Evolutionary conservation across 768 basidiomycete species (phyloP), one percentile per base, ranked within the genome.

Genomic region (Amanita rubescens): DNA sequence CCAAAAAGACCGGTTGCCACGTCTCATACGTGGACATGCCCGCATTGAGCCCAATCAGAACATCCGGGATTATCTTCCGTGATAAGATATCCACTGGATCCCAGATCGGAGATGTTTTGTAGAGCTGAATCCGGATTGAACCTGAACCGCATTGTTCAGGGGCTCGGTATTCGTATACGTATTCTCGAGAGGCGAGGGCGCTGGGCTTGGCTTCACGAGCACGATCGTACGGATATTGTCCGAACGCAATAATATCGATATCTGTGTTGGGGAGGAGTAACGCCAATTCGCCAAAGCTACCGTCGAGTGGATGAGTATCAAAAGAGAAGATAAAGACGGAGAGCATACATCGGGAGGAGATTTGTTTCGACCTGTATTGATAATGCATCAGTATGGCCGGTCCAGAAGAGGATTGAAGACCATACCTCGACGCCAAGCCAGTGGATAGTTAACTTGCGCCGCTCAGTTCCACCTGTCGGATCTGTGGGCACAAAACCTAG

Each of bases 221-320:
- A 7, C 74, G 58, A 3, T 61, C 49, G n/a, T 65, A 51, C 20
- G 68, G 66, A 24, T 62, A 64, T 20, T 56, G 51, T 52, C 76
- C 74, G 48, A 75, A 72, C 52, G 78, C 60, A 34, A 69, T 65
- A 15, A 78, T 62, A 53, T 69, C 69, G 54, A 76, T 64, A 55
- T 77, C 74, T 17, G 73, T 74, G 57, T 76, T 60, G 15, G 74
- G 75, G 15, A 75, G 59, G 34, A 76, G 60, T 20, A 78, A 60
- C 4, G 74, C 77, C 34, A 78, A 59, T 57, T 78, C 76, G 12
- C 72, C 69, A 57, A 75, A 77, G 32, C 77, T 53, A 49, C 27
- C 27, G 27, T 30, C 27, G 27, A 30, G 27, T 30, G 27, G 27
- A 30, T 30, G 27, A 30, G 27, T 30, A 30, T 30, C 27, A 30